Percentiles rank a stretch among this genome's conserved stretches.
Evolutionary conservation across 352 stramenopile genomes (phyloP).

Genomic region (Pythium pyrilobum): DNA sequence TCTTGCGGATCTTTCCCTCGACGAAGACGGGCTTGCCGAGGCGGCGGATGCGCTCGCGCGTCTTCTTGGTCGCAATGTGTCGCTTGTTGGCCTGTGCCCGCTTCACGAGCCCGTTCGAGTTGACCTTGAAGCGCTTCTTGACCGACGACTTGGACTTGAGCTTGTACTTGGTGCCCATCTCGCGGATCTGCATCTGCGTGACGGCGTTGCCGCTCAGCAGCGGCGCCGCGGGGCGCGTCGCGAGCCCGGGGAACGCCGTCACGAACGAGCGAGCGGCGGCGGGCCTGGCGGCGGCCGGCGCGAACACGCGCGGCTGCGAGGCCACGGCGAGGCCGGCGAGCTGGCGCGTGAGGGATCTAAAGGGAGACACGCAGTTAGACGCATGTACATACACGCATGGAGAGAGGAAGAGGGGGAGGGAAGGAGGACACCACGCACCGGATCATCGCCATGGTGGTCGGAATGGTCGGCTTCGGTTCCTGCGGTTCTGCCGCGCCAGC

Average conservation of each 20-base stretch:
- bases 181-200: slow-evolving; percentile 45
- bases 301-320: slow-evolving; percentile 24
- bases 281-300: slow-evolving; percentile 7
- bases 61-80: slow-evolving; percentile 85
- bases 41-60: slow-evolving; percentile 65
- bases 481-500: neutral
- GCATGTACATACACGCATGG: neutral
- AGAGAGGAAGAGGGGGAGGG: neutral
- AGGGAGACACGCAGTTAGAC: neutral
- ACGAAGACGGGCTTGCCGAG: slow-evolving; percentile 71
- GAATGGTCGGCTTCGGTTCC: slow-evolving; percentile 7
- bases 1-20: slow-evolving; percentile 76
- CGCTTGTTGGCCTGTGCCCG: slow-evolving; percentile 76
- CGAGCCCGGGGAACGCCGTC: slow-evolving; percentile 1
- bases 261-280: slow-evolving; percentile 5
- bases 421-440: slow-evolving; percentile 3
- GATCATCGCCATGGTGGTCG: slow-evolving; percentile 14
- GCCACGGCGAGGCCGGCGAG: slow-evolving; percentile 44
- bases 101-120: slow-evolving; percentile 76
- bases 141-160: slow-evolving; percentile 78
- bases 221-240: slow-evolving; percentile 19
- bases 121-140: slow-evolving; percentile 84
- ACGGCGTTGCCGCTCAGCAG: slow-evolving; percentile 26
- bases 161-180: slow-evolving; percentile 63
- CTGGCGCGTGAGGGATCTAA: slow-evolving; percentile 52